Evolutionary conservation across 441 rosid species (phyloP).

Genomic region (Arabidopsis hybrid): DNA sequence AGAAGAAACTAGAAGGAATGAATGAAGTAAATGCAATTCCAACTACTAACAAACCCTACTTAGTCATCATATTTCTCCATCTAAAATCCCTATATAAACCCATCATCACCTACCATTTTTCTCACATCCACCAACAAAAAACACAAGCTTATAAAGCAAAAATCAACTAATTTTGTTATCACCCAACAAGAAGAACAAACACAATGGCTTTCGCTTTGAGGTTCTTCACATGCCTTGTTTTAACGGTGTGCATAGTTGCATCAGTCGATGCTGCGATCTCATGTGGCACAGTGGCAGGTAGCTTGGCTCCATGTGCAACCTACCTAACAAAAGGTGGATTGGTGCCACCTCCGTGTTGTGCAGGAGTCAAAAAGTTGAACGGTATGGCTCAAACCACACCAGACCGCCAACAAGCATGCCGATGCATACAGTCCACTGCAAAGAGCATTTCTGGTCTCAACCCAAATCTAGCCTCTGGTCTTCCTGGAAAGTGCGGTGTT

Average conservation of each 20-base stretch:
- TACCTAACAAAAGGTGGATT: slow-evolving; percentile 13
- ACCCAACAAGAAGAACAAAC: neutral
- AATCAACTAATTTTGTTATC: neutral
- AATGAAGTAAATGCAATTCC: neutral
- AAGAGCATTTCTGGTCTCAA: neutral
- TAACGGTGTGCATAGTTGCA: slow-evolving; percentile 41
- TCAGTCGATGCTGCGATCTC: slow-evolving; percentile 32
- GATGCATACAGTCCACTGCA: slow-evolving; percentile 50
- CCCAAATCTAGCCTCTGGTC: slow-evolving; percentile 35
- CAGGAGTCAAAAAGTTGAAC: slow-evolving; percentile 42
- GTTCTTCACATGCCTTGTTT: slow-evolving; percentile 24
- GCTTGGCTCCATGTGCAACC: neutral
- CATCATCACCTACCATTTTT: neutral
- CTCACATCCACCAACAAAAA: slow-evolving; percentile 10
- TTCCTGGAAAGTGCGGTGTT: slow-evolving; percentile 57
- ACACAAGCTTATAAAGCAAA: neutral
- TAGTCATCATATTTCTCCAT: neutral
- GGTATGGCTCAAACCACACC: slow-evolving; percentile 49
- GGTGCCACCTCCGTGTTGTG: slow-evolving; percentile 47
- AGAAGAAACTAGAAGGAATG: neutral
- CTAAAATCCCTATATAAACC: slow-evolving; percentile 20
- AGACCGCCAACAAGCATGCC: slow-evolving; percentile 56
- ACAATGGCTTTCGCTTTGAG: slow-evolving; percentile 15
- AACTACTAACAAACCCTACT: slow-evolving; percentile 18
- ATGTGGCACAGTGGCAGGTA: slow-evolving; percentile 28